Base-by-base conservation (phyloP, 345 rosid genomes). In the Gossypium sturtianum region DNA sequence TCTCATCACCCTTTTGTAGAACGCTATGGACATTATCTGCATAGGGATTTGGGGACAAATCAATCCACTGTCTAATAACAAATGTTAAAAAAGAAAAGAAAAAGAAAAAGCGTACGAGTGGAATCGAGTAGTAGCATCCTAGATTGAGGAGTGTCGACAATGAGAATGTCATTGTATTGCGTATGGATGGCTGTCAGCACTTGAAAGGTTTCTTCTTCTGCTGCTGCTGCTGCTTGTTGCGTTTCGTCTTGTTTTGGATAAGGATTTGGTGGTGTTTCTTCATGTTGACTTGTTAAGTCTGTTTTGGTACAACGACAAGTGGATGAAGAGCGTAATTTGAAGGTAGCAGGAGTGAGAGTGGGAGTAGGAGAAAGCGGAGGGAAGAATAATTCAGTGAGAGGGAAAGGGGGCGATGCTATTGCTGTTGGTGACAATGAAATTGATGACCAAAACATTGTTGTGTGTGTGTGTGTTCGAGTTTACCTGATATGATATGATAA, bases 21-120 rank as follows among this genome's bases (percentile, higher is more conserved):
- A 90, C 67, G 87, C 98, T 94, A 81, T 94, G 98, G 52, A 90
- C 88, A 84, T 87, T 90, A 80, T 80, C 97, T 89, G 85, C 80
- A 80, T 10, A 72, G 17, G 22, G 16, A 9, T 15, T 58, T 52
- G 57, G 22, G 19, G 4, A 71, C 20, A 20, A 69, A 49, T 4
- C 8, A 45, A 27, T 51, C 43, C 48, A 53, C 49, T 12, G 20
- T 52, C 16, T 49, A 60, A n/a, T n/a, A 38, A 29, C 38, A 19
- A 8, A 48, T 6, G 17, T 47, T 29, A 11, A 12, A 67, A 15
- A 25, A 17, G 34, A 22, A 48, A 48, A 51, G 1, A 6, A 25
- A 66, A 10, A 57, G 2, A 16, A 41, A 61, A 22, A 10, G 27
- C 78, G 43, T 75, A 90, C 93, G 79, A 72, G 98, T 87, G 54